Conservation (phyloP, 192 early-diverging fungal genomes). For the Backusella macrospora region DNA sequence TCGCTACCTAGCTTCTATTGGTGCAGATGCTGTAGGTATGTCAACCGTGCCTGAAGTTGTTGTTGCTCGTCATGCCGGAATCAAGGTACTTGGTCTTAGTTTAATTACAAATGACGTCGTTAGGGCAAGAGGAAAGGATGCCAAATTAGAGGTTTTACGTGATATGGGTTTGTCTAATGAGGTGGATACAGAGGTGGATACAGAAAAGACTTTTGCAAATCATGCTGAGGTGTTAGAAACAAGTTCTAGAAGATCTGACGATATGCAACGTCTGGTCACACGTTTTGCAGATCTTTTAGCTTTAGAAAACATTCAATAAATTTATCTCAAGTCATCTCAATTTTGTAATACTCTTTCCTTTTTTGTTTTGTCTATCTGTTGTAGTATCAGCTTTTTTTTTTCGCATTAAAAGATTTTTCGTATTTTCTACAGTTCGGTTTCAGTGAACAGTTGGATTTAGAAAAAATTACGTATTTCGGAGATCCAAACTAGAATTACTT, state of each 20-base stretch:
- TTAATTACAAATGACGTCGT: conserved; percentile 79
- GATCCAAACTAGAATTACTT: neutral
- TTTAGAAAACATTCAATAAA: neutral
- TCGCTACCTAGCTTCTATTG: conserved; percentile 62
- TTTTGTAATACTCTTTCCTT: neutral
- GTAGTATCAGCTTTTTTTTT: neutral
- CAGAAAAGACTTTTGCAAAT: conserved; percentile 53
- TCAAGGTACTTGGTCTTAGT: conserved; percentile 77
- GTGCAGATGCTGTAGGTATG: conserved; percentile 90
- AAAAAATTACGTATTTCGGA: conserved; percentile 6
- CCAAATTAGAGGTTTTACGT: conserved; percentile 39
- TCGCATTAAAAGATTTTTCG: neutral
- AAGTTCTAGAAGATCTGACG: conserved; percentile 50
- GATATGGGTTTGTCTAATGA: conserved; percentile 30
- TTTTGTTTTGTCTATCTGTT: neutral
- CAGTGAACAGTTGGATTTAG: neutral
- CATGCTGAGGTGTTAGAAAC: conserved; percentile 76
- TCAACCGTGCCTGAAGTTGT: conserved; percentile 88
- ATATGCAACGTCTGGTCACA: conserved; percentile 54
- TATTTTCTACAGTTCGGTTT: conserved; percentile 4
- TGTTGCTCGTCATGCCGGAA: conserved; percentile 79
- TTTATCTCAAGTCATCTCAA: neutral
- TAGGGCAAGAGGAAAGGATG: conserved; percentile 42
- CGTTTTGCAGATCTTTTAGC: conserved; percentile 22
- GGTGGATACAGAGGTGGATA: conserved; percentile 38